Conservation (phyloP, 192 early-diverging fungal species). For the Rhizophagus prolifer region DNA sequence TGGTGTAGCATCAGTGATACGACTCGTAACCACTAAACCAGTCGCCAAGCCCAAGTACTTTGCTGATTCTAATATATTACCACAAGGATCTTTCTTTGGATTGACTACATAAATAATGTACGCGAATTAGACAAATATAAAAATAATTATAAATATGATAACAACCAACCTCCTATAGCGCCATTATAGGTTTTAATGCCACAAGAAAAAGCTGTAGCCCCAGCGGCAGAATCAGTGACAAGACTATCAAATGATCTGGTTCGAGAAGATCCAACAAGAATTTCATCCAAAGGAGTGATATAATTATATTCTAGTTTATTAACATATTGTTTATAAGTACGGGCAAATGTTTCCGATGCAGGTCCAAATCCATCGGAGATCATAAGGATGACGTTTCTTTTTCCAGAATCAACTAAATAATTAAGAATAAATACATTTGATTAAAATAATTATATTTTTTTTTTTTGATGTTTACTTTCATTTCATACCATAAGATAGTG, state of each 20-base stretch:
- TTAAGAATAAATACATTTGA: not conserved
- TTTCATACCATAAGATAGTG: not conserved
- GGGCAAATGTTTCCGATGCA: conserved; percentile 85
- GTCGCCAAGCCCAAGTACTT: conserved; percentile 80
- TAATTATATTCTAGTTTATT: conserved; percentile 48
- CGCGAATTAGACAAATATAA: too few species aligned
- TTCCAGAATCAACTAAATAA: conserved; percentile 28
- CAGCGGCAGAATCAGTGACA: conserved; percentile 96
- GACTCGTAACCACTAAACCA: conserved; percentile 89
- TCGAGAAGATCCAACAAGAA: conserved; percentile 85
- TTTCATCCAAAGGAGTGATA: conserved; percentile 61
- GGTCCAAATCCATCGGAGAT: conserved; percentile 95
- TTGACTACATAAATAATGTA: conserved; percentile 44
- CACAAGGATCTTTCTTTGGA: conserved; percentile 71
- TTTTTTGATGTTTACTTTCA: not conserved
- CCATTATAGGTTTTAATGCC: conserved; percentile 90
- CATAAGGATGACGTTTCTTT: conserved; percentile 89
- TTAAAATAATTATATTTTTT: not conserved
- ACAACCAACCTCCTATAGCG: conserved; percentile 73
- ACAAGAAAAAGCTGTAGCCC: conserved; percentile 95
- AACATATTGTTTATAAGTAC: conserved; percentile 75
- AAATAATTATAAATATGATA: not conserved
- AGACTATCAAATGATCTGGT: conserved; percentile 79
- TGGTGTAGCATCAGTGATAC: conserved; percentile 94
- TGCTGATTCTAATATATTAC: conserved; percentile 92